Evolutionary conservation across 805 yeast species (phyloP).

Genomic region (Zygoascus bituminiphila): DNA sequence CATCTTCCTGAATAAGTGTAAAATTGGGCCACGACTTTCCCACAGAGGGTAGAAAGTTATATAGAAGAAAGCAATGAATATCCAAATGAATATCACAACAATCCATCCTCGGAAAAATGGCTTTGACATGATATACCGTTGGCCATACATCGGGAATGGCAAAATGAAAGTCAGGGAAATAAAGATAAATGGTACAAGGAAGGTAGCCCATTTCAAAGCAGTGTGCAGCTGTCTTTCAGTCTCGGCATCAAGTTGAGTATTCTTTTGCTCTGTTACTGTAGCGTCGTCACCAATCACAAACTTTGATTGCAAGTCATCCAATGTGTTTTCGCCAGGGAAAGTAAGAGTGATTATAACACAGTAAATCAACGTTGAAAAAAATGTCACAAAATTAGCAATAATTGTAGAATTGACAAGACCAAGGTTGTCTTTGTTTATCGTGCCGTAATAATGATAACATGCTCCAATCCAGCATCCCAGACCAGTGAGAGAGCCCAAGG

Average conservation of each 20-base stretch:
- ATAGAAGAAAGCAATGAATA: constrained; percentile 5
- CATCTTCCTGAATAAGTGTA: neutral
- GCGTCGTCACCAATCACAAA: constrained; percentile 9
- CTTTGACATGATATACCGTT: constrained; percentile 58
- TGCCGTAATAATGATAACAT: constrained; percentile 22
- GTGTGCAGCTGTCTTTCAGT: neutral
- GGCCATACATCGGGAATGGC: constrained; percentile 63
- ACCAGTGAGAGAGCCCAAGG: constrained; percentile 64
- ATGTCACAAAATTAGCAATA: constrained; percentile 27
- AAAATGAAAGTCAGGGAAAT: constrained; percentile 12
- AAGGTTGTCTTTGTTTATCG: constrained; percentile 24
- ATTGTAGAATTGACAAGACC: constrained; percentile 20
- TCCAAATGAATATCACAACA: constrained; percentile 22
- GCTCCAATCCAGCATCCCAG: constrained; percentile 49
- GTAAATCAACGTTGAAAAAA: constrained; percentile 21
- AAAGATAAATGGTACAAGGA: constrained; percentile 3
- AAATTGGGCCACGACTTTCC: neutral
- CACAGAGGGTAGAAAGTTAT: constrained; percentile 7
- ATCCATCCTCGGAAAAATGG: constrained; percentile 76
- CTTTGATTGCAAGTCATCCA: constrained; percentile 2
- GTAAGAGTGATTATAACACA: constrained; percentile 12
- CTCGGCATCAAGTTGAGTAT: neutral
- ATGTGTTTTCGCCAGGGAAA: constrained; percentile 22
- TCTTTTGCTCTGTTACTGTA: constrained; percentile 2
- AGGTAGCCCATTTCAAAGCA: constrained; percentile 3